Evolutionary conservation across 208 protist species (phyloP).

Genomic region (Leishmania tropica): DNA sequence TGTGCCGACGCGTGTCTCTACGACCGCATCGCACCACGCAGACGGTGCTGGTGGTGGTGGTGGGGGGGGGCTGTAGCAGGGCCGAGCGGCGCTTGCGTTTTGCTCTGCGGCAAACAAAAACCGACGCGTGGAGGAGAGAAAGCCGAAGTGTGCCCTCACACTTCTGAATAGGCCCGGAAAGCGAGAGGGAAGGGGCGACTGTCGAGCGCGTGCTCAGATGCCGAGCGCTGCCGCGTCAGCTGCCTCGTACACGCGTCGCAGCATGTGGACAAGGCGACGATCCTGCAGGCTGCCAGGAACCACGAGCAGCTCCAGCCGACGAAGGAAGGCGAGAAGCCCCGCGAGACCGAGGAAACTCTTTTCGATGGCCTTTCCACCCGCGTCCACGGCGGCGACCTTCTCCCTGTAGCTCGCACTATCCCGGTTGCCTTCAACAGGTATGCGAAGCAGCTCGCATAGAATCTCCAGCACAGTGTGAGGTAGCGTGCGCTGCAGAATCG

Average conservation of each 20-base stretch:
- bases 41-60: too few relatives aligned
- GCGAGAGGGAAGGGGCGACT: not conserved
- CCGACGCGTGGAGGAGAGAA: not conserved
- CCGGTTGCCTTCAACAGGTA: slow-evolving; percentile 20
- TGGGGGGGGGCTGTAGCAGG: not conserved
- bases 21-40: not conserved
- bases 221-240: slow-evolving; percentile 42
- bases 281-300: slow-evolving; percentile 54
- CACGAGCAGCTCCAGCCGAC: slow-evolving; percentile 50
- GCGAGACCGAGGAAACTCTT: slow-evolving; percentile 66
- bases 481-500: slow-evolving; percentile 52
- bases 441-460: slow-evolving; percentile 52
- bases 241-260: slow-evolving; percentile 57
- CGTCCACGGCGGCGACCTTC: not conserved
- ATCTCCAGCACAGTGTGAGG: slow-evolving; percentile 60
- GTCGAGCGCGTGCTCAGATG: slow-evolving; percentile 5
- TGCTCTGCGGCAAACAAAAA: not conserved
- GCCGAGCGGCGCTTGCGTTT: not conserved
- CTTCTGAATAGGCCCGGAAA: not conserved
- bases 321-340: slow-evolving; percentile 67
- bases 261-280: slow-evolving; percentile 31
- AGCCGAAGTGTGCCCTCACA: not conserved
- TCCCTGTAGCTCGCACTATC: not conserved
- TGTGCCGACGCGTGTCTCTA: not conserved
- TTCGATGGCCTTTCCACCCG: slow-evolving; percentile 18